These are phyloP conservation scores for Yarrowia galli DNA, from an alignment of 1,139 yeast species.

Conservation along the genomic window DNA sequence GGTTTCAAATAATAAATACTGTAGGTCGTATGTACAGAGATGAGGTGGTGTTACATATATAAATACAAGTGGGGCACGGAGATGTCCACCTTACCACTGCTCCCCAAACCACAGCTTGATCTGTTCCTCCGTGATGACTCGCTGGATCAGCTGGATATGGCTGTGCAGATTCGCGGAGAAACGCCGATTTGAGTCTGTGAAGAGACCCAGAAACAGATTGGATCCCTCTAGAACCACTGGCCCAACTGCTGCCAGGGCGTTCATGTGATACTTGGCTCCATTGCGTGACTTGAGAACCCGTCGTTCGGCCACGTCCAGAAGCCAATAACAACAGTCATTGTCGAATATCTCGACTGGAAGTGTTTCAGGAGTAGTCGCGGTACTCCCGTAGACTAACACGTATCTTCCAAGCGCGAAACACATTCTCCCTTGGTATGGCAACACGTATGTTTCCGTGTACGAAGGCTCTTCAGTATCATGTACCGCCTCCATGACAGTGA, in stretches of 20 bases:
- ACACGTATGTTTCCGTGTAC: background rate
- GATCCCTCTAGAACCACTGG: conserved; percentile 17
- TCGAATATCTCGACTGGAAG: conserved; percentile 18
- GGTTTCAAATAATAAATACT: background rate
- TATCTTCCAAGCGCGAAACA: conserved; percentile 15
- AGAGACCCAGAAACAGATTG: conserved; percentile 1
- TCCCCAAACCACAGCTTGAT: conserved; percentile 21
- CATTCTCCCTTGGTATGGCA: conserved; percentile 12
- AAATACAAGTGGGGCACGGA: background rate
- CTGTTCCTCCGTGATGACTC: conserved; percentile 9
- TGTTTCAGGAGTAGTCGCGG: background rate
- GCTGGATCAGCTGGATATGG: conserved; percentile 24
- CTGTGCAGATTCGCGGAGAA: conserved; percentile 5
- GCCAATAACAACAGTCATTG: conserved; percentile 25
- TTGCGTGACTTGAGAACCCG: conserved; percentile 18
- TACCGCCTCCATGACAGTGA: background rate
- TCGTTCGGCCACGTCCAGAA: background rate
- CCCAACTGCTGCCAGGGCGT: background rate
- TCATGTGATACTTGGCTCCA: background rate
- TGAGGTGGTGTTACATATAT: background rate
- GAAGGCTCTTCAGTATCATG: conserved; percentile 2
- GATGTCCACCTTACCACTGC: background rate
- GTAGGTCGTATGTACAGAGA: too few relatives aligned
- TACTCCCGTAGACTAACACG: conserved; percentile 7
- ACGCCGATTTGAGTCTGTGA: background rate